A percentile compares a stretch with the other conserved stretches of the same genome.
Conservation (phyloP, 495 filamentous ascomycete genomes). For the Diplogelasinospora grovesii region DNA sequence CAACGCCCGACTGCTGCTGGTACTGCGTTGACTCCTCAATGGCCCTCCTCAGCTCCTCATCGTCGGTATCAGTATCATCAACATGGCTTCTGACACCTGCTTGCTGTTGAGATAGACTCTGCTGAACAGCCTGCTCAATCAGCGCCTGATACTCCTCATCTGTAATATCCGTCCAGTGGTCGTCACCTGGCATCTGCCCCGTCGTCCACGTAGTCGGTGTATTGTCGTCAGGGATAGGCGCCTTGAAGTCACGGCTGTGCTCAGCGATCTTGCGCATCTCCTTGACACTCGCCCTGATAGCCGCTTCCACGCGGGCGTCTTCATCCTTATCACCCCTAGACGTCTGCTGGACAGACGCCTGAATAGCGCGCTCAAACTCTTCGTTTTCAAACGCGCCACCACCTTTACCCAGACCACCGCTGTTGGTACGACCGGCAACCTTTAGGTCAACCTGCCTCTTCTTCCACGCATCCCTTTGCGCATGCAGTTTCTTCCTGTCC, state of each 20-base stretch:
- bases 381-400: conserved; percentile 23
- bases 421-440: not conserved
- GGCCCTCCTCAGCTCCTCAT: conserved; percentile 42
- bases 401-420: not conserved
- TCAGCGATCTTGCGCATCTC: conserved; percentile 45
- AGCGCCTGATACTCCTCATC: conserved; percentile 49
- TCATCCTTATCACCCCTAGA: conserved; percentile 60
- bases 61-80: conserved; percentile 24
- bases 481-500: conserved; percentile 43
- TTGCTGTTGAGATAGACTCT: conserved; percentile 39
- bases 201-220: too few relatives aligned
- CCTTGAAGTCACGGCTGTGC: conserved; percentile 28
- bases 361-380: conserved; percentile 65
- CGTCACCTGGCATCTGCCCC: conserved; percentile 7
- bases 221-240: too few relatives aligned
- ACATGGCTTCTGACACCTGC: not conserved
- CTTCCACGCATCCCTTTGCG: conserved; percentile 36
- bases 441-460: conserved; percentile 8
- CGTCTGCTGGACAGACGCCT: conserved; percentile 58
- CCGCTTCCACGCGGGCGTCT: conserved; percentile 59
- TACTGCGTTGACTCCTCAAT: conserved; percentile 43
- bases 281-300: conserved; percentile 59
- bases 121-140: conserved; percentile 52
- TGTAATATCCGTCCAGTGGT: conserved; percentile 30
- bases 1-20: too few relatives aligned